Base-by-base conservation (phyloP, 345 rosid species). In the Gossypium mustelinum region DNA sequence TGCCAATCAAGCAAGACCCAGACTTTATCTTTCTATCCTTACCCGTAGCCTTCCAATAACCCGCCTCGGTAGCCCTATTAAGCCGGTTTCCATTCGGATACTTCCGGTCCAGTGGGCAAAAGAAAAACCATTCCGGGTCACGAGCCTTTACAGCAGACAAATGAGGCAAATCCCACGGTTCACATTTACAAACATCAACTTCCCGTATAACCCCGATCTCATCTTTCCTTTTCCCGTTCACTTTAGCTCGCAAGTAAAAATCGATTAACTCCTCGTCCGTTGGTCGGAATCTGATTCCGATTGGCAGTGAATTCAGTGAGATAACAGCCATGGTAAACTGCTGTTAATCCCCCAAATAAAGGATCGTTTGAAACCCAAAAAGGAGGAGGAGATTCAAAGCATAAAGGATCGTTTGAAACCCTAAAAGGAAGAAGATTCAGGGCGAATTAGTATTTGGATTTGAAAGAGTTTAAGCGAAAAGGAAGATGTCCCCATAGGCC, bases 1-100 rank as follows among this genome's bases (percentile, higher is more conserved):
- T 86, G 1, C 99, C 99, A 11, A 95, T 90, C 79, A 93, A 74
- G 51, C 61, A 84, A 1, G 56, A 41, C 8, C 89, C 83, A 6
- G 90, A 88, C 73, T 86, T 91, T 7, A 95, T 82, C 72, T 68
- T 86, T 20, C 99, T 82, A 81, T 95, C 99, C 81, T 84, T 95
- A 0, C 98, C 99, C 0, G 99, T 95, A 0, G 99, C 94, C 79
- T 95, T 95, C 99, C 99, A 93, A 79, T 95, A 93, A 0, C 99
- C 99, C 14, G 85, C 85, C 0, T 1, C 14, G 0, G 99, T 95
- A 3, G 99, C 98, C 43, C 99, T 79, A 81, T 95, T 95, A 85
- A 87, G 84, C 75, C 96, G 80, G 16, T 74, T 83, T 56, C 99
- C 97, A 39, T 82, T 90, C 1, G 98, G 98, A 67, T 95, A 93